These are phyloP conservation scores for Rhizopus delemar DNA, from an alignment of 371 early-diverging fungal species.

Conservation along the genomic window DNA sequence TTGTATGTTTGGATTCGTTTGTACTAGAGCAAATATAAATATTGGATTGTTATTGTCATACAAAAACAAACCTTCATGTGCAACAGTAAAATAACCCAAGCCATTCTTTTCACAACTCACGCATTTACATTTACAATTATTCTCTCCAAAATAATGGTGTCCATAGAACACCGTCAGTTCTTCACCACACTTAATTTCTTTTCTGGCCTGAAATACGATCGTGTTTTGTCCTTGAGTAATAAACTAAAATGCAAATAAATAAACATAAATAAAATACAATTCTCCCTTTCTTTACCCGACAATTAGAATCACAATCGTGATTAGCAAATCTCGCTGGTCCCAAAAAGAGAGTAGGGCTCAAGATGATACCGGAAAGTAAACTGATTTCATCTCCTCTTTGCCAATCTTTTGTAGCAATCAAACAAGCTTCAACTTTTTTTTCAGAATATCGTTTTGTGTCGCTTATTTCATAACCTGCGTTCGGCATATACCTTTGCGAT, in stretches of 20 bases:
- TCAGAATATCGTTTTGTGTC: conserved; percentile 79
- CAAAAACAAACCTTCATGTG: conserved; percentile 33
- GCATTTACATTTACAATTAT: conserved; percentile 89
- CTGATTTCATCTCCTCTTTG: conserved; percentile 73
- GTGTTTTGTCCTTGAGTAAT: conserved; percentile 60
- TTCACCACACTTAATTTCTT: conserved; percentile 77
- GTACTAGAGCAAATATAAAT: too few species aligned
- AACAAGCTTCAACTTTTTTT: conserved; percentile 77
- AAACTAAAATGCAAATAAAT: conserved; percentile 46
- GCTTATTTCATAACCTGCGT: conserved; percentile 81
- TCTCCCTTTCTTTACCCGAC: conserved; percentile 45
- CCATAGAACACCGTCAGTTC: conserved; percentile 90
- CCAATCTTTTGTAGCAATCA: conserved; percentile 82
- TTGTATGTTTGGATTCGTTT: not conserved
- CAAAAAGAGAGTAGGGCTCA: conserved; percentile 76
- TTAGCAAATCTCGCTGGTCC: conserved; percentile 96
- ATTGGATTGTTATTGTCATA: not conserved
- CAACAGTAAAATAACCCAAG: conserved; percentile 27
- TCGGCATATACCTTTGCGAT: conserved; percentile 75
- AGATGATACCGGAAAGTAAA: conserved; percentile 80
- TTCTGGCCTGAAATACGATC: conserved; percentile 78
- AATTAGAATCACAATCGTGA: conserved; percentile 93
- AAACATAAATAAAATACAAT: not conserved
- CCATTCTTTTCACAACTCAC: conserved; percentile 78
- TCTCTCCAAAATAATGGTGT: conserved; percentile 83